Evolutionary conservation across 768 basidiomycete genomes (phyloP).

Genomic region (Termitomyces sp.): DNA sequence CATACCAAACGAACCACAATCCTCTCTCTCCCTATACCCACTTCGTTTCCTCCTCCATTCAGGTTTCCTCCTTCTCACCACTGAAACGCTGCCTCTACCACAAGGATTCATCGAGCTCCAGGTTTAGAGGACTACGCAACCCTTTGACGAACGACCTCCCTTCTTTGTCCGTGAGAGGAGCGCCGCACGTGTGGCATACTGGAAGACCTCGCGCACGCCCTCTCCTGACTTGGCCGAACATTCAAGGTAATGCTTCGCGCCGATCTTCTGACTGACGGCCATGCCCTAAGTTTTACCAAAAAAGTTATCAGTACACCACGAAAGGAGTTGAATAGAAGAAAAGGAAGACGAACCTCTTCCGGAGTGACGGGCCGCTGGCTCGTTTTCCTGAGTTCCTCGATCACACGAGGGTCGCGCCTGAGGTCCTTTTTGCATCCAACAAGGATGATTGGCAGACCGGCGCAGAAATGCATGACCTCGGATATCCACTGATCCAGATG

Average conservation of each 20-base stretch:
- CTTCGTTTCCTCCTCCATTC: neutral
- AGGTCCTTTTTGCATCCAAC: constrained; percentile 99
- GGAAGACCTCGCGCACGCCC: constrained; percentile 98
- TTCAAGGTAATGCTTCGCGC: constrained; percentile 94
- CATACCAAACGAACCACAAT: neutral
- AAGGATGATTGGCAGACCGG: constrained; percentile 90
- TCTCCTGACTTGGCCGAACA: constrained; percentile 96
- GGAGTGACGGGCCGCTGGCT: constrained; percentile 92
- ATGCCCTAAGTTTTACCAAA: constrained; percentile 63
- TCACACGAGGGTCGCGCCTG: constrained; percentile 85
- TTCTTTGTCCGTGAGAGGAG: constrained; percentile 42
- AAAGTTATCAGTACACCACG: neutral
- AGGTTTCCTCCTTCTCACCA: neutral
- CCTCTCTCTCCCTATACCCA: neutral
- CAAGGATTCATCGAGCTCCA: neutral
- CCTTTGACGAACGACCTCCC: constrained; percentile 10
- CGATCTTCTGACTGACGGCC: constrained; percentile 94
- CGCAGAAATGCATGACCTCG: constrained; percentile 97
- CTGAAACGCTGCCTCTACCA: neutral
- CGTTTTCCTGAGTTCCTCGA: constrained; percentile 92
- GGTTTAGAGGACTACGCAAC: constrained; percentile 13
- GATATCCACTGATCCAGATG: constrained; percentile 78
- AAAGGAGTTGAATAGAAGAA: neutral
- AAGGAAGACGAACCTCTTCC: constrained; percentile 62
- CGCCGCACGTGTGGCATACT: constrained; percentile 92